Percentiles rank a stretch among this genome's conserved stretches.
These are phyloP conservation scores for Moesziomyces antarcticus DNA, from an alignment of 1,284 basidiomycete species.

Conservation along the genomic window DNA sequence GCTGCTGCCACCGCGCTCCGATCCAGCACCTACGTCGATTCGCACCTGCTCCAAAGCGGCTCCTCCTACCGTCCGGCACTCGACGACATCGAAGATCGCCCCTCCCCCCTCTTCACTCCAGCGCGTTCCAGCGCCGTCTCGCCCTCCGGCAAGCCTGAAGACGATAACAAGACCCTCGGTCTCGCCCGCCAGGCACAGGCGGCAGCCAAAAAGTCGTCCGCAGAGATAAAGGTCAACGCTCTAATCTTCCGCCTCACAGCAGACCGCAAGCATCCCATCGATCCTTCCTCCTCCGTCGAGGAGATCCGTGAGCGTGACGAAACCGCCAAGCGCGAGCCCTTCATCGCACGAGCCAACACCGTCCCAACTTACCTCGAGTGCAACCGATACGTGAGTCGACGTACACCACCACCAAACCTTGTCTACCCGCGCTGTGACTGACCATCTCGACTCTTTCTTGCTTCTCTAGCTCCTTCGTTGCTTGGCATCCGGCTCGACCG, in stretches of 20 bases:
- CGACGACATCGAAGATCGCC: constrained; percentile 19
- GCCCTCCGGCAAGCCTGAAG: constrained; percentile 14
- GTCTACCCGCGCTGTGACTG: neutral
- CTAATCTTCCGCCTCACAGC: constrained; percentile 40
- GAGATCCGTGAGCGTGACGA: constrained; percentile 39
- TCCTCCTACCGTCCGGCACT: constrained; percentile 18
- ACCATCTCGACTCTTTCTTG: neutral
- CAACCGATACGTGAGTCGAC: constrained; percentile 76
- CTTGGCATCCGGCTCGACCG: constrained; percentile 13
- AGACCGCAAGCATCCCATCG: constrained; percentile 38
- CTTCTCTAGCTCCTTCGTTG: constrained; percentile 29
- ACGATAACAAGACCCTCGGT: constrained; percentile 1
- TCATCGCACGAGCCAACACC: constrained; percentile 83
- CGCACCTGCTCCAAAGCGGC: constrained; percentile 35
- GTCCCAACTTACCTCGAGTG: constrained; percentile 83
- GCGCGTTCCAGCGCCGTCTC: constrained; percentile 27
- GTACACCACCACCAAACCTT: neutral
- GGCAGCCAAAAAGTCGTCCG: constrained; percentile 20
- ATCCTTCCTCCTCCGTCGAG: constrained; percentile 29
- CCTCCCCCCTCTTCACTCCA: constrained; percentile 37
- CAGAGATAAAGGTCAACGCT: constrained; percentile 34
- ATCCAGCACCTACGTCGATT: constrained; percentile 42
- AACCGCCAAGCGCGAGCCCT: constrained; percentile 69
- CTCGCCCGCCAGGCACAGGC: constrained; percentile 12
- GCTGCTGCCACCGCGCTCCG: constrained; percentile 6